A percentile compares a stretch with the other conserved stretches of the same genome.
Evolutionary conservation across 2,329 filamentous ascomycete species (phyloP).

Genomic region (Claviceps sorghi): DNA sequence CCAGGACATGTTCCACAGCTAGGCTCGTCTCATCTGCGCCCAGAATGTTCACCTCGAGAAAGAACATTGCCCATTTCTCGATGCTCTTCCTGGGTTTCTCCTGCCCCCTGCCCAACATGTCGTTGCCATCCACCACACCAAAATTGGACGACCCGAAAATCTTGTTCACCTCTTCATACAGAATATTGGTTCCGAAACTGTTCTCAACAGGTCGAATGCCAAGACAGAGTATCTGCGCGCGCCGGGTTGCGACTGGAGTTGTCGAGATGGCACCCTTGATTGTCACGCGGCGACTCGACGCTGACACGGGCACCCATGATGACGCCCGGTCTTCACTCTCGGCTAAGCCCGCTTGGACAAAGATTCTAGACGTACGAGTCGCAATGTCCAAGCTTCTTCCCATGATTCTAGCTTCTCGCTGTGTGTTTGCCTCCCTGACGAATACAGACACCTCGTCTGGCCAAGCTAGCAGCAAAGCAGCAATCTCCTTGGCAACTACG

Average conservation of each 20-base stretch:
- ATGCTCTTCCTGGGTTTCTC: constrained; percentile 45
- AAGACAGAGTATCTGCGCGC: constrained; percentile 67
- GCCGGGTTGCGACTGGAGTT: constrained; percentile 53
- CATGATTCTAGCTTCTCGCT: constrained; percentile 25
- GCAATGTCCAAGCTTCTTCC: constrained; percentile 10
- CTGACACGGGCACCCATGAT: constrained; percentile 58
- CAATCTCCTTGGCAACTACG: constrained; percentile 40
- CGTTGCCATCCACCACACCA: constrained; percentile 40
- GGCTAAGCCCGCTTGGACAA: constrained; percentile 52
- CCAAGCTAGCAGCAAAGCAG: constrained; percentile 59
- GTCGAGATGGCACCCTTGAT: constrained; percentile 60
- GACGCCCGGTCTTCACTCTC: constrained; percentile 29
- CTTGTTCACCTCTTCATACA: constrained; percentile 68
- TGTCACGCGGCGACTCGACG: constrained; percentile 44
- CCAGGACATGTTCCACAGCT: constrained; percentile 23
- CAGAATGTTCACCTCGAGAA: constrained; percentile 46
- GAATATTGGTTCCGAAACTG: constrained; percentile 41
- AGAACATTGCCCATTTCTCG: constrained; percentile 83
- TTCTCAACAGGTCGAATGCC: constrained; percentile 52
- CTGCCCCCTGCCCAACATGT: constrained; percentile 27
- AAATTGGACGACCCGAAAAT: constrained; percentile 67
- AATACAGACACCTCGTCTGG: constrained; percentile 38
- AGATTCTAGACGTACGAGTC: constrained; percentile 28
- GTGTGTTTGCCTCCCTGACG: constrained; percentile 34
- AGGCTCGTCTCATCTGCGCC: constrained; percentile 16